These are phyloP conservation scores for Pythium brachiatum DNA, from an alignment of 352 stramenopile genomes.

Conservation along the genomic window DNA sequence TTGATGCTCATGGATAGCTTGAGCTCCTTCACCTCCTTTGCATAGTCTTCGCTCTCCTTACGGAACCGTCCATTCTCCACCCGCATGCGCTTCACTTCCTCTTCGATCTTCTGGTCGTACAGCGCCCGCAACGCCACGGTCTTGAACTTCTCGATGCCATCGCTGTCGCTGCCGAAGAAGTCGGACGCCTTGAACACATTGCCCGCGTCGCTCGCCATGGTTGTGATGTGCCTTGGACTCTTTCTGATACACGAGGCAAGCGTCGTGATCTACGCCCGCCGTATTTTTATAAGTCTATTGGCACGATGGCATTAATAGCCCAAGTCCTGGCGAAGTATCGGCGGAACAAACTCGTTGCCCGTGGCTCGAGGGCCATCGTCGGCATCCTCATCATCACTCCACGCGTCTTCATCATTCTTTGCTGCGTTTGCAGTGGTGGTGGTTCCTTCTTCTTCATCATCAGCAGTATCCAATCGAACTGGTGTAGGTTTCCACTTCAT, in stretches of 20 bases:
- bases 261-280: not conserved
- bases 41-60: slow-evolving; percentile 33
- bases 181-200: slow-evolving; percentile 35
- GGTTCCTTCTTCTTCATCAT: slow-evolving; percentile 13
- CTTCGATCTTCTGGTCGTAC: slow-evolving; percentile 63
- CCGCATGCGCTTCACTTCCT: slow-evolving; percentile 47
- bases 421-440: slow-evolving; percentile 26
- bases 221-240: not conserved
- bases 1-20: slow-evolving; percentile 43
- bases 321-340: slow-evolving; percentile 45
- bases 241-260: slow-evolving; percentile 1
- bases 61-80: slow-evolving; percentile 40
- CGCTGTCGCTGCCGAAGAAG: slow-evolving; percentile 53
- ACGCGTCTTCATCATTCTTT: slow-evolving; percentile 26
- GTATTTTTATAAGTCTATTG: slow-evolving; percentile 5
- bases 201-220: slow-evolving; percentile 3
- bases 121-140: slow-evolving; percentile 57
- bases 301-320: slow-evolving; percentile 18
- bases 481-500: slow-evolving; percentile 58
- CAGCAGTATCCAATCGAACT: slow-evolving; percentile 16
- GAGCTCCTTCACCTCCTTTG: slow-evolving; percentile 38
- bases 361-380: not conserved
- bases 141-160: slow-evolving; percentile 63
- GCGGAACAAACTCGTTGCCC: slow-evolving; percentile 46
- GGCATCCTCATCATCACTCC: slow-evolving; percentile 54